A percentile compares a stretch with the other conserved stretches of the same genome.
Conservation (phyloP, 768 basidiomycete genomes). For the Rhizopogon salebrosus region DNA sequence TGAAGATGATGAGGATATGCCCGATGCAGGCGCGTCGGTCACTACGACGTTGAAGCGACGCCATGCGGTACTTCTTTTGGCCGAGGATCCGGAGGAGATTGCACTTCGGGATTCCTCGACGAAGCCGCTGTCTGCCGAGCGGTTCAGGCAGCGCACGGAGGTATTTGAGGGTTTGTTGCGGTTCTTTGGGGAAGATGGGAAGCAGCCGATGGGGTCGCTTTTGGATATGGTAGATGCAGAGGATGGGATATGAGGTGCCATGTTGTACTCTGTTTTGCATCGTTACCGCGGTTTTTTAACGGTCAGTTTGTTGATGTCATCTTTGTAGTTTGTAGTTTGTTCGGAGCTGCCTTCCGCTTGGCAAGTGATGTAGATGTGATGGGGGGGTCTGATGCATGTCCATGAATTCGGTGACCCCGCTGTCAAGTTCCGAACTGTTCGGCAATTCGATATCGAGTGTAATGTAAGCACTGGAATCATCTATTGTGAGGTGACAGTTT, state of each 20-base stretch:
- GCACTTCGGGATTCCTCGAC: slow-evolving; percentile 19
- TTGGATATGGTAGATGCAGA: slow-evolving; percentile 53
- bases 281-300: not conserved
- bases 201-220: slow-evolving; percentile 61
- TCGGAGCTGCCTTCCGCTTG: not conserved
- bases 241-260: slow-evolving; percentile 16
- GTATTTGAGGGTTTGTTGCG: slow-evolving; percentile 65
- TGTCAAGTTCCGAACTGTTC: too few relatives aligned
- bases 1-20: slow-evolving; percentile 10
- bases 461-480: too few relatives aligned
- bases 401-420: too few relatives aligned
- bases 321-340: not conserved
- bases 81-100: slow-evolving; percentile 25
- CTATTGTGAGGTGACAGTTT: too few relatives aligned
- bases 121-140: slow-evolving; percentile 35
- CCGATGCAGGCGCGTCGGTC: not conserved
- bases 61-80: slow-evolving; percentile 18
- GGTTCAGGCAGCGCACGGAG: slow-evolving; percentile 61
- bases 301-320: not conserved
- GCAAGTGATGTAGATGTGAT: not conserved
- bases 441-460: too few relatives aligned
- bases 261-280: too few relatives aligned
- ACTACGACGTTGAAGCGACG: slow-evolving; percentile 9
- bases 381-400: too few relatives aligned
- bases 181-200: slow-evolving; percentile 58